These are phyloP conservation scores for Corrigiola litoralis DNA, from an alignment of 179 eudicot species.

Conservation along the genomic window DNA sequence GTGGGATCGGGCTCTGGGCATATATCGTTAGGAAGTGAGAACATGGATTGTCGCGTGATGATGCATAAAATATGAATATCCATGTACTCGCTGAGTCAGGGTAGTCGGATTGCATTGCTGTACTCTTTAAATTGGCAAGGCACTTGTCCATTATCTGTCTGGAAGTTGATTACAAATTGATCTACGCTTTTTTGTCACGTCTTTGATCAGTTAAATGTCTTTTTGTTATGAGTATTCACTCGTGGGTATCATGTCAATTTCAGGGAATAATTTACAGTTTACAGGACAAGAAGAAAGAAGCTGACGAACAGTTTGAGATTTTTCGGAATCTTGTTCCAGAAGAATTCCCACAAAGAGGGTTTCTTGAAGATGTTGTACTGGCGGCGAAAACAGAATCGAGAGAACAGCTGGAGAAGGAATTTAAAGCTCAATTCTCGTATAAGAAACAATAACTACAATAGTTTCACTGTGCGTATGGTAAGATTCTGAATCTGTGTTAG, in stretches of 20 bases:
- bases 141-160: too few relatives aligned
- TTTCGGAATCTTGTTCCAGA: slow-evolving; percentile 80
- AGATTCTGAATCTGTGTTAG: too few relatives aligned
- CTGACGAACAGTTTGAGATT: slow-evolving; percentile 69
- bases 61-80: not conserved
- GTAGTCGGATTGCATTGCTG: not conserved
- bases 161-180: too few relatives aligned
- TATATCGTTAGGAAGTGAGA: not conserved
- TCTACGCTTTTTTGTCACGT: not conserved
- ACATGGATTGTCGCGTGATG: not conserved
- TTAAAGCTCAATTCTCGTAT: slow-evolving; percentile 40
- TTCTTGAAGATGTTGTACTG: slow-evolving; percentile 82
- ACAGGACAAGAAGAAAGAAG: slow-evolving; percentile 77
- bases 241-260: slow-evolving; percentile 11
- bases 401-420: slow-evolving; percentile 55
- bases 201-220: not conserved
- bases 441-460: slow-evolving; percentile 17
- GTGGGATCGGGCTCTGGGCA: not conserved
- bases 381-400: slow-evolving; percentile 67
- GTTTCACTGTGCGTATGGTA: slow-evolving; percentile 10
- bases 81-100: not conserved
- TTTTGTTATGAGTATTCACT: not conserved
- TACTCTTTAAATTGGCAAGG: not conserved
- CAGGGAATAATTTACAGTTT: slow-evolving; percentile 95
- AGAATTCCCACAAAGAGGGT: slow-evolving; percentile 91